These are phyloP conservation scores for Colletotrichum nymphaeae DNA, from an alignment of 2,329 filamentous ascomycete genomes.

Conservation along the genomic window DNA sequence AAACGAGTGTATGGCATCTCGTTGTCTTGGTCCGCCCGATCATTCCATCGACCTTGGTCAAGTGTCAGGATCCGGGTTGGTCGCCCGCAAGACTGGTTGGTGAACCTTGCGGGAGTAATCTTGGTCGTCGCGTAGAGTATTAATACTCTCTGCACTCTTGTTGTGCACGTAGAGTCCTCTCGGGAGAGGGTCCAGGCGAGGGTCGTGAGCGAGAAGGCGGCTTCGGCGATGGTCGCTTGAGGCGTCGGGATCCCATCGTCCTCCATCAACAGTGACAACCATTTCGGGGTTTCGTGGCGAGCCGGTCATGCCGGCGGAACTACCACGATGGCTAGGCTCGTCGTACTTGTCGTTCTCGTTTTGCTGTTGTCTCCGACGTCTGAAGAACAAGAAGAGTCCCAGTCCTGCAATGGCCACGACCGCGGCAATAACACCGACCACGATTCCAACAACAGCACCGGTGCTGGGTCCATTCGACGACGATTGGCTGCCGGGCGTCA, in stretches of 20 bases:
- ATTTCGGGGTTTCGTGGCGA: conserved; percentile 57
- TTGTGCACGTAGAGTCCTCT: conserved; percentile 67
- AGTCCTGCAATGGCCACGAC: conserved; percentile 51
- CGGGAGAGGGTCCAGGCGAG: conserved; percentile 71
- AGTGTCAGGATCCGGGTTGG: conserved; percentile 67
- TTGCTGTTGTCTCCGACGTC: conserved; percentile 56
- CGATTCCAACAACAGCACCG: conserved; percentile 62
- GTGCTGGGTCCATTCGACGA: conserved; percentile 49
- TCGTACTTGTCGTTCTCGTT: conserved; percentile 56
- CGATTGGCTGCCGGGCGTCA: not conserved
- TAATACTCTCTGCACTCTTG: conserved; percentile 72
- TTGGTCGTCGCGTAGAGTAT: conserved; percentile 72
- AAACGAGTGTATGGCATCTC: conserved; percentile 21
- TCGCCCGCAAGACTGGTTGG: conserved; percentile 69
- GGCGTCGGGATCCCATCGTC: conserved; percentile 30
- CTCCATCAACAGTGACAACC: conserved; percentile 45
- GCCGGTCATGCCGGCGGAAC: conserved; percentile 61
- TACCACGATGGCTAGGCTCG: conserved; percentile 60
- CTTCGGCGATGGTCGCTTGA: conserved; percentile 50
- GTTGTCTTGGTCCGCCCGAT: conserved; percentile 19
- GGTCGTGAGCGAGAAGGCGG: conserved; percentile 69
- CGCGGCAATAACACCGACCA: conserved; percentile 48
- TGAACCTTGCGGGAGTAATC: conserved; percentile 73
- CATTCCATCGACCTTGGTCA: conserved; percentile 27
- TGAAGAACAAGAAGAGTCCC: conserved; percentile 56